Conservation (phyloP, 495 filamentous ascomycete species). For the Pyrenopolyporus hunteri region DNA sequence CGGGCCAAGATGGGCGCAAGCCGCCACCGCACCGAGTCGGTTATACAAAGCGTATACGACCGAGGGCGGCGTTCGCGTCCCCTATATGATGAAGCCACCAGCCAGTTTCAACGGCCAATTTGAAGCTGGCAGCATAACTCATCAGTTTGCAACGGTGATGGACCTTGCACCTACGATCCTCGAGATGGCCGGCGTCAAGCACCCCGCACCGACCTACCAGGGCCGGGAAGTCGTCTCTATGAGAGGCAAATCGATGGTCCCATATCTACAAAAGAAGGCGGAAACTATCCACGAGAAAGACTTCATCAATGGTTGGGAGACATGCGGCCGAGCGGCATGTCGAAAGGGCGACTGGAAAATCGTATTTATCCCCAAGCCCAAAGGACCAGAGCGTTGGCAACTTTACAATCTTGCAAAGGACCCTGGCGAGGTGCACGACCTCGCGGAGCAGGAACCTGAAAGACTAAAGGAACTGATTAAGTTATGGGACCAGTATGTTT, state of each 20-base stretch:
- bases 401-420: conserved; percentile 49
- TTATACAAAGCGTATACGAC: conserved; percentile 69
- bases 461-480: conserved; percentile 44
- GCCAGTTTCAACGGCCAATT: conserved; percentile 43
- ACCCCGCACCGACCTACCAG: conserved; percentile 62
- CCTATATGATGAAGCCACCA: conserved; percentile 59
- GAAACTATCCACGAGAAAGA: conserved; percentile 49
- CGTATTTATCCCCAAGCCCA: conserved; percentile 44
- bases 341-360: conserved; percentile 52
- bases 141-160: conserved; percentile 69
- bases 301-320: conserved; percentile 49
- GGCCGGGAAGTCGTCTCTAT: conserved; percentile 63
- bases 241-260: conserved; percentile 56
- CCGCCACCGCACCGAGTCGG: conserved; percentile 66
- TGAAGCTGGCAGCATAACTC: conserved; percentile 53
- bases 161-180: conserved; percentile 67
- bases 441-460: conserved; percentile 40
- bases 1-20: conserved; percentile 69
- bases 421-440: conserved; percentile 50
- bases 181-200: conserved; percentile 65
- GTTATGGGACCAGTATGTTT: conserved; percentile 54
- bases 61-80: conserved; percentile 65
- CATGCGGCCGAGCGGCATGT: conserved; percentile 47
- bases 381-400: conserved; percentile 42
- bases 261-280: conserved; percentile 38